These are phyloP conservation scores for Marvania coccoides DNA, from an alignment of 139 green algal species.

Conservation along the genomic window DNA sequence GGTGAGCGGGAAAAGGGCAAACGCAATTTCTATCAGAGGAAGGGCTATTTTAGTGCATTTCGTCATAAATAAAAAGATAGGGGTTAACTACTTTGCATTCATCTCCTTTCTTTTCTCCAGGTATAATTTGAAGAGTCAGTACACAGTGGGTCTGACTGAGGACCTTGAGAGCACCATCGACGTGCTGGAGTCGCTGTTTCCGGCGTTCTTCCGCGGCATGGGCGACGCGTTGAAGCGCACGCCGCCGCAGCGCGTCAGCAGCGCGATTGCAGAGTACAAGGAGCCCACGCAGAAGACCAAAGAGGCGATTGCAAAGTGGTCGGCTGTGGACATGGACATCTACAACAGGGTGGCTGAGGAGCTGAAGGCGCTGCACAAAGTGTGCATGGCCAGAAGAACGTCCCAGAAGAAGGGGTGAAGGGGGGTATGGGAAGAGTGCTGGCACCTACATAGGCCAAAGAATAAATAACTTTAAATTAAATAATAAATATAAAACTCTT, in stretches of 20 bases:
- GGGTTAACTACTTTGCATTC: no score
- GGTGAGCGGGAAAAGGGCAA: no score
- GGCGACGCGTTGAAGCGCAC: not conserved
- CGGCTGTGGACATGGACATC: conserved; percentile 1
- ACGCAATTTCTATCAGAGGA: no score
- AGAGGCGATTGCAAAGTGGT: not conserved
- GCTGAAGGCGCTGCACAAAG: not conserved
- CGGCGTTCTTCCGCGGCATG: conserved; percentile 3
- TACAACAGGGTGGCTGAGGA: not conserved
- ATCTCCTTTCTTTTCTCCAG: no score
- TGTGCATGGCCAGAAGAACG: no score
- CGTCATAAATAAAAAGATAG: no score
- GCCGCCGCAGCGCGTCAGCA: not conserved
- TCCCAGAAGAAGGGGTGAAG: no score
- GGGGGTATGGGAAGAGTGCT: no score
- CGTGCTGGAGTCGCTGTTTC: conserved; percentile 1
- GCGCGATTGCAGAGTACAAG: not conserved
- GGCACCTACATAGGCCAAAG: no score
- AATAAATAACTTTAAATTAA: no score
- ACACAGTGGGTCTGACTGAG: conserved; percentile 3
- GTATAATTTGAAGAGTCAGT: not conserved
- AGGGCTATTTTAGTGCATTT: no score
- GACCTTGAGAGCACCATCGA: not conserved
- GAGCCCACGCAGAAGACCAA: not conserved
- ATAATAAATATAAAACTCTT: no score